Percentiles rank a stretch among this genome's conserved stretches.
Conservation (phyloP, 2,329 filamentous ascomycete genomes). For the Hawksworthiomyces lignivorus region DNA sequence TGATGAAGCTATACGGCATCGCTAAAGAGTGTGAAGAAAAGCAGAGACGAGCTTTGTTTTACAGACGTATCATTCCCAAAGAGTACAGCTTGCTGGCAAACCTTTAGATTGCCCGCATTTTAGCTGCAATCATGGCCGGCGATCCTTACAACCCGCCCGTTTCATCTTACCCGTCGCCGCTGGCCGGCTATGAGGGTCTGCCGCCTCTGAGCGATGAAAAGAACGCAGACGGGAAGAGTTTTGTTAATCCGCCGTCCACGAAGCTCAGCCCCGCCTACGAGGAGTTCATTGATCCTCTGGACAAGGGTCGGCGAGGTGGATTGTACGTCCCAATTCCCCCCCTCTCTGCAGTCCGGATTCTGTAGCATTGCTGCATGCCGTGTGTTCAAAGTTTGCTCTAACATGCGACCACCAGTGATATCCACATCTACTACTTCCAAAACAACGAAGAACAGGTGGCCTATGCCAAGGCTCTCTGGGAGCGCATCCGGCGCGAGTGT, state of each 20-base stretch:
- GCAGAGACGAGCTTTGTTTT: too few species aligned
- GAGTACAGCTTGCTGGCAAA: too few species aligned
- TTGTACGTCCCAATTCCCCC: conserved; percentile 58
- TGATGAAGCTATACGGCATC: too few species aligned
- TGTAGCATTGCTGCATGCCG: too few species aligned
- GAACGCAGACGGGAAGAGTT: conserved; percentile 69
- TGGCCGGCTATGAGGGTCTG: conserved; percentile 50
- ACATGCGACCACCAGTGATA: too few species aligned
- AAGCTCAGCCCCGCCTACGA: conserved; percentile 61
- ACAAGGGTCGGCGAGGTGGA: conserved; percentile 58
- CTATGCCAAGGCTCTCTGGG: conserved; percentile 66
- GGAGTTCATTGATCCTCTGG: conserved; percentile 59
- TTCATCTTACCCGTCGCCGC: conserved; percentile 44
- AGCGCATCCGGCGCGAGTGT: conserved; percentile 76
- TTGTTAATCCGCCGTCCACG: conserved; percentile 56
- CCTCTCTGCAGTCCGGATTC: too few species aligned
- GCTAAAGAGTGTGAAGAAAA: too few species aligned
- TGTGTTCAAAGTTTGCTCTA: too few species aligned
- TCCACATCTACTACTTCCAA: conserved; percentile 78
- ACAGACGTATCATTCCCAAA: too few species aligned
- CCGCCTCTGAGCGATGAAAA: conserved; percentile 49
- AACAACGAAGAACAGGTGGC: conserved; percentile 52
- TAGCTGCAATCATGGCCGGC: too few species aligned
- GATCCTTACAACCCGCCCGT: conserved; percentile 16
- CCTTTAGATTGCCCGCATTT: too few species aligned